Conservation (phyloP, 78 protist genomes). For the Polysphondylium violaceum region DNA sequence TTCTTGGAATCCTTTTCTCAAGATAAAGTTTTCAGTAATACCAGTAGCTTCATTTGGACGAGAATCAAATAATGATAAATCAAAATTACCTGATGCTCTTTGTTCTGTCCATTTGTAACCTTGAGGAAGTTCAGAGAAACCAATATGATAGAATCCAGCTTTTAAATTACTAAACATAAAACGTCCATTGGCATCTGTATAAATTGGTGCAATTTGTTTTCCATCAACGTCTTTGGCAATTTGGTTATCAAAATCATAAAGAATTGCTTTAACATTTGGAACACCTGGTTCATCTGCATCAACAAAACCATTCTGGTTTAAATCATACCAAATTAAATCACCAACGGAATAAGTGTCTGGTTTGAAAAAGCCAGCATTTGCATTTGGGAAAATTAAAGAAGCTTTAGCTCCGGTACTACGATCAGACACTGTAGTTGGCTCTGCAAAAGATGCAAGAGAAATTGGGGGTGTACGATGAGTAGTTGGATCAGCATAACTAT, state of each 20-base stretch:
- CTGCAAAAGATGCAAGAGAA: neutral
- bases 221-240: conserved; percentile 7
- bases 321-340: conserved; percentile 44
- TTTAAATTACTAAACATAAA: conserved; percentile 1
- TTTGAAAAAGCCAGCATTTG: conserved; percentile 23
- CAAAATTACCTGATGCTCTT: neutral
- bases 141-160: neutral
- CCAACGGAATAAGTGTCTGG: conserved; percentile 22
- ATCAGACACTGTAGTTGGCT: neutral
- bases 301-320: conserved; percentile 2
- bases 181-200: conserved; percentile 12
- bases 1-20: neutral
- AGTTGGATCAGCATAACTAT: neutral
- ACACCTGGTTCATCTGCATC: conserved; percentile 35
- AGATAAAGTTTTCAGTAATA: neutral
- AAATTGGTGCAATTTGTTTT: neutral
- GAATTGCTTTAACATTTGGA: neutral
- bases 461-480: neutral
- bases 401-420: neutral
- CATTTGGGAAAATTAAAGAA: neutral
- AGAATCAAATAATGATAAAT: conserved; percentile 15
- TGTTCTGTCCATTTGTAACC: conserved; percentile 34
- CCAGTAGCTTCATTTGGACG: neutral
- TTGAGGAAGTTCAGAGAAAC: conserved; percentile 2
- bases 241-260: neutral